Base-by-base conservation (phyloP, 2,329 filamentous ascomycete genomes). In the Verticillium nubilum region DNA sequence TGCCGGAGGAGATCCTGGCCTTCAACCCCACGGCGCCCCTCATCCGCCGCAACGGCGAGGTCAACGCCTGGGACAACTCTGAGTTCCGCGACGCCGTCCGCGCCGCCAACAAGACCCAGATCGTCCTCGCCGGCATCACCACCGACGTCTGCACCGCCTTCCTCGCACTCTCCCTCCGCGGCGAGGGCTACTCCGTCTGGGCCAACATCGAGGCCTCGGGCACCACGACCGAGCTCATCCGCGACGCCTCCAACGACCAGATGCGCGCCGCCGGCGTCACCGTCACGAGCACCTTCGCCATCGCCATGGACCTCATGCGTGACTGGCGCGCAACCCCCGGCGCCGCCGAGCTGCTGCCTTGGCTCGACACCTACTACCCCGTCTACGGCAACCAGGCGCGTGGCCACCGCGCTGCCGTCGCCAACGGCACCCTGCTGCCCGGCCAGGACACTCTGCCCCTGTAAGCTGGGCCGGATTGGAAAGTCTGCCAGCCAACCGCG, bases 101-200 rank as follows among this genome's bases (percentile, higher is more conserved):
- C 63, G 87, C 86, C 1, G 83, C 87, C 4, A 83, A 83, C 60
- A 86, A 85, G 70, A 85, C 80, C 29, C 90, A 92, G 70, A 76
- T 92, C 66, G 89, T 92, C 67, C 72, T 93, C 17, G 88, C 79
- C 2, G 88, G 89, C 7, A 90, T 92, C 66, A 81, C 84, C 2
- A 92, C 89, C 0, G 89, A 92, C 70, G 88, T 92, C 60, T 91
- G 87, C 79, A 90, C 87, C 25, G 78, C 88, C 0, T 92, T 92
- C 77, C 80, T 90, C 5, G 86, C 89, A 0, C 80, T 92, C n/a
- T 88, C 87, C 1, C 83, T 92, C 4, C 79, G 86, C 35, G 82
- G 86, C 15, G 87, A 84, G 52, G 89, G 89, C 27, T 92, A 91
- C 76, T 82, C 83, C 37, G 89, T 92, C 60, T 91, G 82, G 76